These are phyloP conservation scores for Solanum stenotomum DNA, from an alignment of 257 asterid genomes.

Conservation along the genomic window DNA sequence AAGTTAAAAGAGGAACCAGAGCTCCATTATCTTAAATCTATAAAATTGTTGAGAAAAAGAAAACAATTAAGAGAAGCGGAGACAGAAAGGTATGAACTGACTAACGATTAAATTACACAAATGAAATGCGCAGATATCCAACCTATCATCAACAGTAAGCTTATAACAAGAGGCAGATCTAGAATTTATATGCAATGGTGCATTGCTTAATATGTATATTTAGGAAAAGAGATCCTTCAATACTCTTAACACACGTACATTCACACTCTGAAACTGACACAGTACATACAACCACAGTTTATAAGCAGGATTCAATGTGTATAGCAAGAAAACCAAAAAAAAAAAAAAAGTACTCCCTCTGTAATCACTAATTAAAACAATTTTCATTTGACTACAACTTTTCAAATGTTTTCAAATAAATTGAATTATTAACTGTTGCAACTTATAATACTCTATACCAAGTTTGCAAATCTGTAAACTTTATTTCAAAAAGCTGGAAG, in stretches of 20 bases:
- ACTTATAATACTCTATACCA: background rate
- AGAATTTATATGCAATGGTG: background rate
- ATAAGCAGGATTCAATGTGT: background rate
- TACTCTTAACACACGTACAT: background rate
- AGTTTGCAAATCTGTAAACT: background rate
- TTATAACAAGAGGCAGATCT: background rate
- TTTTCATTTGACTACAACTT: background rate
- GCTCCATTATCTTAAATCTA: background rate
- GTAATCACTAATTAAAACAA: background rate
- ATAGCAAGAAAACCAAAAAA: background rate
- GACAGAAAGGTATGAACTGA: background rate
- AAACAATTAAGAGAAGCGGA: background rate
- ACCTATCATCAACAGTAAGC: background rate
- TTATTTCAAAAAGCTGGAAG: background rate
- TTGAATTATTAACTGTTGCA: background rate
- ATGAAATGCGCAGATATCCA: background rate
- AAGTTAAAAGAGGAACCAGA: background rate
- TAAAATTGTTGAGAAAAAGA: background rate
- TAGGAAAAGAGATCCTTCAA: background rate
- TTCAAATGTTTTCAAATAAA: background rate
- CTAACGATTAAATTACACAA: background rate
- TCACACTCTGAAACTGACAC: background rate
- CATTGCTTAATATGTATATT: background rate
- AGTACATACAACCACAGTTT: background rate
- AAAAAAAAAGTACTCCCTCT: background rate